Base-by-base conservation (phyloP, 352 stramenopile species). In the Thalassiosira exigua region DNA sequence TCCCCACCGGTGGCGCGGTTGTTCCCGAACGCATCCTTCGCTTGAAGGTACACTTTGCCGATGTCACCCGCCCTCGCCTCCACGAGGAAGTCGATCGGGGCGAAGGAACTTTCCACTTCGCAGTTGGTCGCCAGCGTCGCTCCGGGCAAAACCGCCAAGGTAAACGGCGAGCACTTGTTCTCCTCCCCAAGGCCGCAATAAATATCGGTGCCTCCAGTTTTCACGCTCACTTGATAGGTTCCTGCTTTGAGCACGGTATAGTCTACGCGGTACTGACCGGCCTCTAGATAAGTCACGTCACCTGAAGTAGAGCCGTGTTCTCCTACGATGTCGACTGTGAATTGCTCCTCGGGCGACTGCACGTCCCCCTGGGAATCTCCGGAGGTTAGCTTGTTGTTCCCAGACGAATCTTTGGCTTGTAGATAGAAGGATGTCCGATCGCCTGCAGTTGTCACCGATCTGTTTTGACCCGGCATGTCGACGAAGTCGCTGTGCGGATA, bases 101-200 rank as follows among this genome's bases (percentile, higher is more conserved):
- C 89, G 48, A 79, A 82, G 1, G 62, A 71, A 11, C 94, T 96
- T 22, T 97, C 88, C 12, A 93, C 94, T 79, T 98, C 95, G 42
- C 90, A 97, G 0, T 93, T 97, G 42, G 95, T 92, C 0, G 95
- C 87, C 5, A 95, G 92, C 14, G 95, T 97, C 29, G 90, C 79
- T 1, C 96, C 97, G 36, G 96, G 96, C 9, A 81, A 57, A 3
- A 98, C 94, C 5, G 79, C 82, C 3, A 99, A 64, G 2, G 77
- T 50, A 69, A 98, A 99, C 11, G 96, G 96, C 75, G 95, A 98
- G 89, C 96, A 99, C 77, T 98, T 98, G 39, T 95, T 86, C 0
- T 90, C 79, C 54, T 95, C 91, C 19, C 95, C 96, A 0, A 92
- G 79, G 0, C 96, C 96, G 67, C 96, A 98, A 81, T 98, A 98